These are phyloP conservation scores for Biancaea sappan DNA, from an alignment of 306 rosid genomes.

Conservation along the genomic window DNA sequence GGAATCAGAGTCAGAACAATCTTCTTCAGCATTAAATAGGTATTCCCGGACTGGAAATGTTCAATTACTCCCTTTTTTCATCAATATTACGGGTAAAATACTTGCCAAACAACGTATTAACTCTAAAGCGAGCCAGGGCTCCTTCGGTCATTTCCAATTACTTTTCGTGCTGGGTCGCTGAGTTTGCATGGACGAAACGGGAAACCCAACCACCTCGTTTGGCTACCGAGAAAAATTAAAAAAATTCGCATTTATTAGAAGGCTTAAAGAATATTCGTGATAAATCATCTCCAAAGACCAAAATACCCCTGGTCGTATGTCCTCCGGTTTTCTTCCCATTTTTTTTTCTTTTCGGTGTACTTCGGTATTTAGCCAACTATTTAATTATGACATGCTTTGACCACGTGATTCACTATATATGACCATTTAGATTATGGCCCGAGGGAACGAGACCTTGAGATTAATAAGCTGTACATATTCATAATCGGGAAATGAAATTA, in stretches of 20 bases:
- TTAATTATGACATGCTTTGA: constrained; percentile 22
- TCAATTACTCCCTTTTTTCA: constrained; percentile 22
- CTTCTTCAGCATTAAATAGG: constrained; percentile 42
- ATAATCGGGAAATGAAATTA: too few species aligned
- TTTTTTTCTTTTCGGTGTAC: background rate
- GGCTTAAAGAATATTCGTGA: constrained; percentile 4
- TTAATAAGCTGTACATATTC: too few species aligned
- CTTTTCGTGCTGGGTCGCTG: background rate
- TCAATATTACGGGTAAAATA: constrained; percentile 35
- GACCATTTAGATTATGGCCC: background rate
- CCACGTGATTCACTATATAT: constrained; percentile 34
- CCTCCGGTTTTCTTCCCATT: background rate
- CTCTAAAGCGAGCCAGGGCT: background rate
- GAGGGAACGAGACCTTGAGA: too few species aligned
- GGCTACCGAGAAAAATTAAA: background rate
- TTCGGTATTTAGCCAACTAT: background rate
- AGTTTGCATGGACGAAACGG: background rate
- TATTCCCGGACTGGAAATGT: constrained; percentile 31
- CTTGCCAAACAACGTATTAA: background rate
- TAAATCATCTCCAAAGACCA: background rate
- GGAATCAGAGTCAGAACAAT: constrained; percentile 1
- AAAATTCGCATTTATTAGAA: background rate
- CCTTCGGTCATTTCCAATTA: background rate
- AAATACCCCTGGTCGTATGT: background rate
- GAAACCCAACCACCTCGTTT: constrained; percentile 27